Evolutionary conservation across 495 filamentous ascomycete genomes (phyloP), one percentile per base, ranked within the genome.

Genomic region (Rusavskia elegans): DNA sequence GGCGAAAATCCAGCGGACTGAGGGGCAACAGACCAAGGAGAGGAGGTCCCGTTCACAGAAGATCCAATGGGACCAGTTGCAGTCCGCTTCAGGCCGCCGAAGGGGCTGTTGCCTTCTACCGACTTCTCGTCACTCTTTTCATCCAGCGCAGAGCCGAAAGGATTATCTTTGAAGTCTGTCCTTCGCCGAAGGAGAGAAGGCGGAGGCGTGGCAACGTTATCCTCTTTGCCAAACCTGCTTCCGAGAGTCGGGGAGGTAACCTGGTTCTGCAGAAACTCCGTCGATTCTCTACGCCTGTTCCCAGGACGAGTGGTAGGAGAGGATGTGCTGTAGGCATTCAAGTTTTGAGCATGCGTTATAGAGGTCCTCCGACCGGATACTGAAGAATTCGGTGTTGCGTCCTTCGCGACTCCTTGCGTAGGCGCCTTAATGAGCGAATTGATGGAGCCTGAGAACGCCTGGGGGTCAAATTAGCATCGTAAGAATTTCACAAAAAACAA

Each of bases 391-490:
- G 73, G 68, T 38, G 68, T 70, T 39, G 72, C 77, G 44, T 93
- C 87, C 60, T 94, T 89, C 56, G 74, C 78, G 45, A 71, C 64
- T 53, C 73, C 79, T 57, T 83, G 84, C 40, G 78, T 78, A 7
- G 85, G 87, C 14, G 85, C 84, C 66, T 96, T 97, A 41, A 96
- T 69, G 21, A 87, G 81, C 14, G 92, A 96, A 63, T 97, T 98
- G 58, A 98, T 86, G 45, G 90, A 89, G 40, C 75, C 74, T 30
- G 82, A 67, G 66, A 97, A 95, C 49, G 84, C 68, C 80, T 88
- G 57, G 29, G 57, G 32, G 50, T 21, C 48, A 41, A 39, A 46
- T 68, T 58, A 65, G 61, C 50, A 61, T 59, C 35, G 25, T 59
- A 46, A 30, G n/a, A 1, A 19, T 8, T 38, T 39, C 25, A 20